Conservation (phyloP, 1,284 basidiomycete species). For the Xanthoconium separans region DNA sequence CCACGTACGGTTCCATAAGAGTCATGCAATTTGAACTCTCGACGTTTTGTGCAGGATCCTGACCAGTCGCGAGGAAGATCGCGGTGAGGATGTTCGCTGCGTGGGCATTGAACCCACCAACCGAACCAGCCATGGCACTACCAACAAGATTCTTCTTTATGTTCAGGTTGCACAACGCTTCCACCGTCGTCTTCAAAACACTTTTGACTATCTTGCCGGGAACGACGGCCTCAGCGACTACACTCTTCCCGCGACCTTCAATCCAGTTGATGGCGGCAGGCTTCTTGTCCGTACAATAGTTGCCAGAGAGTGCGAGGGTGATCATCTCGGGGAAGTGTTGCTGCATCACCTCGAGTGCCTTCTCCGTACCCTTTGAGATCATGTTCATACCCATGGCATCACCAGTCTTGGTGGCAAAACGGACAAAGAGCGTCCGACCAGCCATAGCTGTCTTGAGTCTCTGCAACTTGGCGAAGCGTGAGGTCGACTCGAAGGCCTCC, state of each 20-base stretch:
- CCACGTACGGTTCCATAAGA: slow-evolving; percentile 91
- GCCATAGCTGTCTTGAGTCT: slow-evolving; percentile 85
- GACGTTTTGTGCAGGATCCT: slow-evolving; percentile 99
- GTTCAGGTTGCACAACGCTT: slow-evolving; percentile 89
- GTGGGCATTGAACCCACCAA: slow-evolving; percentile 99
- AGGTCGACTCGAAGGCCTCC: slow-evolving; percentile 92
- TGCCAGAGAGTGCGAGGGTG: slow-evolving; percentile 92
- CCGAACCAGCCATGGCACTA: slow-evolving; percentile 94
- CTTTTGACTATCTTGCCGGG: slow-evolving; percentile 86
- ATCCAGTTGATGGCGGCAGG: slow-evolving; percentile 99
- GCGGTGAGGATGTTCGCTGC: slow-evolving; percentile 98
- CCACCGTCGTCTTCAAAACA: slow-evolving; percentile 96
- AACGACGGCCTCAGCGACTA: slow-evolving; percentile 94
- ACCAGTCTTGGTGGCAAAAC: slow-evolving; percentile 94
- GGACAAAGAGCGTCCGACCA: slow-evolving; percentile 91
- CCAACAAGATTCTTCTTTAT: slow-evolving; percentile 98
- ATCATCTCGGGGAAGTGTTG: slow-evolving; percentile 90
- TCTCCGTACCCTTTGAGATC: slow-evolving; percentile 96
- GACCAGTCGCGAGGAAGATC: slow-evolving; percentile 94
- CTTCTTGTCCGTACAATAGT: slow-evolving; percentile 99
- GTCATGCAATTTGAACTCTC: slow-evolving; percentile 99
- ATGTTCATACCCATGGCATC: slow-evolving; percentile 99
- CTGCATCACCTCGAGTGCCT: slow-evolving; percentile 83
- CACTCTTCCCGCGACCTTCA: slow-evolving; percentile 96
- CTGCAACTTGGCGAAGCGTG: slow-evolving; percentile 84